These are phyloP conservation scores for Davidsoniella eucalypti DNA, from an alignment of 2,329 filamentous ascomycete species.

Conservation along the genomic window DNA sequence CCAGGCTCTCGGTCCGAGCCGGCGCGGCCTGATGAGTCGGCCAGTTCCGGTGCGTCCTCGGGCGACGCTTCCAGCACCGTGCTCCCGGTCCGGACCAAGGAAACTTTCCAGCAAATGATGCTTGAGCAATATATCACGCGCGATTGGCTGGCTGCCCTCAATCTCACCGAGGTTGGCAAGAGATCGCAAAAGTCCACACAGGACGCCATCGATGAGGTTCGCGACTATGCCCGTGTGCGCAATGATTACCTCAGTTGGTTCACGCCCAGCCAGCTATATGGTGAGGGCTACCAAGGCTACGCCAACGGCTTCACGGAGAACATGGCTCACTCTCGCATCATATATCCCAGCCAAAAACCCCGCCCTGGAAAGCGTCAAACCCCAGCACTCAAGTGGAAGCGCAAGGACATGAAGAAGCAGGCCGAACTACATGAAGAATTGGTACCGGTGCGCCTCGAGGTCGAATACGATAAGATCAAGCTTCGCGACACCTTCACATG, in stretches of 20 bases:
- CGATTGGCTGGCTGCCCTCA: constrained; percentile 37
- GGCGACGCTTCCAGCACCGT: constrained; percentile 16
- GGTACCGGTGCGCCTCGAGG: constrained; percentile 78
- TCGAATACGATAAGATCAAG: constrained; percentile 91
- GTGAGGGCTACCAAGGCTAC: constrained; percentile 70
- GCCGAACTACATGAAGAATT: constrained; percentile 84
- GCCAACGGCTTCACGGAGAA: constrained; percentile 73
- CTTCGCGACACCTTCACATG: constrained; percentile 95
- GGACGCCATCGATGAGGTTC: constrained; percentile 48
- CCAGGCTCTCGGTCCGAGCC: constrained; percentile 1
- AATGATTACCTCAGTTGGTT: constrained; percentile 39
- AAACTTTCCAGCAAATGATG: constrained; percentile 35
- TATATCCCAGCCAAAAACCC: constrained; percentile 66
- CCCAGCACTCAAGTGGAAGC: constrained; percentile 52
- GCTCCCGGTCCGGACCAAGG: constrained; percentile 35
- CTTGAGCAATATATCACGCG: constrained; percentile 37
- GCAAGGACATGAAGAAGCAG: constrained; percentile 69
- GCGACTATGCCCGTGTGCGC: constrained; percentile 50
- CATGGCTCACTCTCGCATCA: constrained; percentile 47
- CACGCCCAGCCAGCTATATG: constrained; percentile 42
- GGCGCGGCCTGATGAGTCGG: neutral
- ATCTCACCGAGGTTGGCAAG: constrained; percentile 33
- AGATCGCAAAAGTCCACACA: constrained; percentile 40
- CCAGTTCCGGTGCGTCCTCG: constrained; percentile 18
- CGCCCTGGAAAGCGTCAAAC: constrained; percentile 64